Conservation (phyloP, 1,139 yeast genomes). For the Geotrichum phurueaensis region DNA sequence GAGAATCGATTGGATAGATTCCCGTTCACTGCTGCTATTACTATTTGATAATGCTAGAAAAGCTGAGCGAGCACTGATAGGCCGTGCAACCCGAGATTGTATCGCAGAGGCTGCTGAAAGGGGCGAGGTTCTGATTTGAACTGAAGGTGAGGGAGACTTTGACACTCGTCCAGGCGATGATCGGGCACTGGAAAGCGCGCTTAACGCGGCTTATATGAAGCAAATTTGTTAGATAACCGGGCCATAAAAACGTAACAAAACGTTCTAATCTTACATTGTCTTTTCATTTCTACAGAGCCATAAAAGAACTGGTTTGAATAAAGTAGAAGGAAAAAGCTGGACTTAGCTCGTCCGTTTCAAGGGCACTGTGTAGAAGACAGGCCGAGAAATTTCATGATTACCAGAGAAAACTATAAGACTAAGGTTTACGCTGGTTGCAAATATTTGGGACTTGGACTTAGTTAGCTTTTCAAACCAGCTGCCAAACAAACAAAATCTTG, state of each 20-base stretch:
- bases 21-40: not conserved
- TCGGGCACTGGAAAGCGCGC: conserved; percentile 3
- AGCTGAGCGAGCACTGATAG: not conserved
- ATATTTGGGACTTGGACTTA: not conserved
- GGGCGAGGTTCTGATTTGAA: not conserved
- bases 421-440: not conserved
- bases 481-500: not conserved
- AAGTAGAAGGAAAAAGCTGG: not conserved
- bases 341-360: not conserved
- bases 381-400: too few relatives aligned
- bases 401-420: not conserved
- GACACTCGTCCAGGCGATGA: not conserved
- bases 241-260: not conserved
- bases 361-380: not conserved
- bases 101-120: not conserved
- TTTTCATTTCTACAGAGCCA: conserved; percentile 2
- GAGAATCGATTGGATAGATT: not conserved
- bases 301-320: not conserved
- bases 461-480: not conserved
- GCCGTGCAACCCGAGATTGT: not conserved
- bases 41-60: not conserved
- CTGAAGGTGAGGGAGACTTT: not conserved
- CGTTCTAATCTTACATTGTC: not conserved
- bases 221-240: not conserved
- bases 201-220: conserved; percentile 3